Evolutionary conservation across 192 early-diverging fungal species (phyloP), one percentile per base, ranked within the genome.

Genomic region (Backusella sp.): DNA sequence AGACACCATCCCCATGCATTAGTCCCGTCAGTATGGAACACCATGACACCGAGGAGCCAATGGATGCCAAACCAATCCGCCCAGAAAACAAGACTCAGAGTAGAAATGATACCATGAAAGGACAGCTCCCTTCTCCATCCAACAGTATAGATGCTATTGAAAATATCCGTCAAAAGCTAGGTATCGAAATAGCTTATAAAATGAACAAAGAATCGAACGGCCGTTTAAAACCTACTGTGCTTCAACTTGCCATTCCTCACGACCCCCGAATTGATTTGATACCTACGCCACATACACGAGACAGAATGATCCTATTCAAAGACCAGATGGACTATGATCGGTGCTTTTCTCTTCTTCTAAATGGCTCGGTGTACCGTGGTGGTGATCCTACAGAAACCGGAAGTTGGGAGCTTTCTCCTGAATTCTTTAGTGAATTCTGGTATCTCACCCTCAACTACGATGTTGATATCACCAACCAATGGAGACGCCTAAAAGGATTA

Each of bases 311-410:
- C 28, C 0, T 79, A 11, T 79, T 79, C 41, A 49, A 62, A 79
- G 78, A 73, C 46, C 70, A 72, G 19, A 78, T 78, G 15, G 81
- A 82, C 44, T 73, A 75, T 59, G 81, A 82, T 19, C 65, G 66
- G 14, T 82, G 77, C 44, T 75, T 82, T 68, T 44, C 52, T 14
- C 21, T 78, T 44, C 37, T 82, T 6, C n/a, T 71, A 1, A 72
- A 41, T 17, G 67, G 53, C 19, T 66, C 77, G 14, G 53, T 76
- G 12, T 82, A 72, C 19, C 66, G 76, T 42, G 81, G 81, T 17
- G 81, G 81, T 30, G 77, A 82, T 70, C 81, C 81, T 39, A 78
- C 81, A 34, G 65, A 67, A 3, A 65, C 53, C n/a, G 36, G 70
- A 59, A 70, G 52, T 32, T 82, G 77, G 77, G 74, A 82, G 35